These are phyloP conservation scores for Claviceps capensis DNA, from an alignment of 2,329 filamentous ascomycete genomes.

Conservation along the genomic window DNA sequence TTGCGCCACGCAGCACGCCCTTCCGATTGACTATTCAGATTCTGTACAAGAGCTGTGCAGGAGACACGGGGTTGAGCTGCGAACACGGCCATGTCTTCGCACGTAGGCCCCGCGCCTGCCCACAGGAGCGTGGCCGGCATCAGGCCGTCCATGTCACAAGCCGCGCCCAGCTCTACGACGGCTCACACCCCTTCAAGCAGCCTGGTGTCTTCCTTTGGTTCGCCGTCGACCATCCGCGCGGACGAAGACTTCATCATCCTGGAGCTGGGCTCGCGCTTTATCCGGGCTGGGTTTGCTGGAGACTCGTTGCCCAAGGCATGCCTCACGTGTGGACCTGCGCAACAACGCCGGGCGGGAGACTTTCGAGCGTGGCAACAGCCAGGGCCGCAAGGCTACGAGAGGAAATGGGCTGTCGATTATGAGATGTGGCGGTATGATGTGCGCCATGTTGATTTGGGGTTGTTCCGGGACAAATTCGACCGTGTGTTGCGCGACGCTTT, in stretches of 20 bases:
- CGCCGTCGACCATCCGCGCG: conserved; percentile 46
- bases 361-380: conserved; percentile 56
- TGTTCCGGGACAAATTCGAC: conserved; percentile 81
- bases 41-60: no score
- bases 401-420: conserved; percentile 47
- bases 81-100: conserved; percentile 28
- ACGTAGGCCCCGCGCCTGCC: conserved; percentile 30
- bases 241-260: conserved; percentile 80
- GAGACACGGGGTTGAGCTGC: background rate
- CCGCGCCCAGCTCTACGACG: conserved; percentile 23
- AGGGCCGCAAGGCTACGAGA: conserved; percentile 26
- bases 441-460: conserved; percentile 55
- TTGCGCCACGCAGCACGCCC: no score
- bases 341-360: conserved; percentile 67
- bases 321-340: conserved; percentile 59
- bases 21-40: no score
- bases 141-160: conserved; percentile 26
- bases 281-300: conserved; percentile 77
- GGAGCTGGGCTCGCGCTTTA: conserved; percentile 65
- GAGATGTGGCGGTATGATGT: conserved; percentile 75
- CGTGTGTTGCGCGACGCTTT: conserved; percentile 69
- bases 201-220: conserved; percentile 42
- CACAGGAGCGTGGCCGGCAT: conserved; percentile 48
- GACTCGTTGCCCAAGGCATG: conserved; percentile 62
- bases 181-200: conserved; percentile 49